phyloP scores from a whole-genome alignment of 2,329 filamentous ascomycete species.

The Clonostachys sp. region DNA sequence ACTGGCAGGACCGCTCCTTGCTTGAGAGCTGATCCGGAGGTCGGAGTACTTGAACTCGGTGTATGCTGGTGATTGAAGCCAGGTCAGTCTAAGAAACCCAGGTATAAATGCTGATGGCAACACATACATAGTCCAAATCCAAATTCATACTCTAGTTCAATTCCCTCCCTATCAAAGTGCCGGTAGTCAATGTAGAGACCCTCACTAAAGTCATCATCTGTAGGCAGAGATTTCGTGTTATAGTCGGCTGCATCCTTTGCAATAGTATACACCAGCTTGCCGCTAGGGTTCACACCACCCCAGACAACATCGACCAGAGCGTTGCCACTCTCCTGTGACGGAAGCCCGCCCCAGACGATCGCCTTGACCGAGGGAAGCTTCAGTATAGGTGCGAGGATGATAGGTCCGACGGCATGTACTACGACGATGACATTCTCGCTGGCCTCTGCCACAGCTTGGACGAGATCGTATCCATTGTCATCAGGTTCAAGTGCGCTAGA shows the following conservation, averaged over 20 bases:
- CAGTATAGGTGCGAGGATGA: conserved; percentile 58
- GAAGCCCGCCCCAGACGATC: conserved; percentile 72
- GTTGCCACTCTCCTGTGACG: conserved; percentile 74
- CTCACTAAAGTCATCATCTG: conserved; percentile 59
- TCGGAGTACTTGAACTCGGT: conserved; percentile 60
- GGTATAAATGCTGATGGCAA: neutral
- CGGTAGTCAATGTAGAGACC: conserved; percentile 75
- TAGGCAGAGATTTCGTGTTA: conserved; percentile 22
- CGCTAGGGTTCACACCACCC: conserved; percentile 64
- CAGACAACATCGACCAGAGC: conserved; percentile 71
- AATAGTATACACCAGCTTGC: conserved; percentile 62
- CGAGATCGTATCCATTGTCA: conserved; percentile 59
- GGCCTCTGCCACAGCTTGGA: conserved; percentile 55
- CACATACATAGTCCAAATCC: conserved; percentile 62
- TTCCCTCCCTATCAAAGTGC: conserved; percentile 64
- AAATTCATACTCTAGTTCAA: conserved; percentile 65
- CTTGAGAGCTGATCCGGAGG: conserved; percentile 28
- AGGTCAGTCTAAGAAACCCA: neutral
- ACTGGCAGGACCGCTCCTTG: conserved; percentile 29
- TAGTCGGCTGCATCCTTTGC: conserved; percentile 41
- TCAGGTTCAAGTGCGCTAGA: conserved; percentile 58
- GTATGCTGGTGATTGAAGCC: conserved; percentile 46
- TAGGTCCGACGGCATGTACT: conserved; percentile 67
- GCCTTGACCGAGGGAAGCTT: conserved; percentile 60
- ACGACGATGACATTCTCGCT: conserved; percentile 67